Conservation (phyloP, 176 grass and related monocot species). For the Areca catechu region DNA sequence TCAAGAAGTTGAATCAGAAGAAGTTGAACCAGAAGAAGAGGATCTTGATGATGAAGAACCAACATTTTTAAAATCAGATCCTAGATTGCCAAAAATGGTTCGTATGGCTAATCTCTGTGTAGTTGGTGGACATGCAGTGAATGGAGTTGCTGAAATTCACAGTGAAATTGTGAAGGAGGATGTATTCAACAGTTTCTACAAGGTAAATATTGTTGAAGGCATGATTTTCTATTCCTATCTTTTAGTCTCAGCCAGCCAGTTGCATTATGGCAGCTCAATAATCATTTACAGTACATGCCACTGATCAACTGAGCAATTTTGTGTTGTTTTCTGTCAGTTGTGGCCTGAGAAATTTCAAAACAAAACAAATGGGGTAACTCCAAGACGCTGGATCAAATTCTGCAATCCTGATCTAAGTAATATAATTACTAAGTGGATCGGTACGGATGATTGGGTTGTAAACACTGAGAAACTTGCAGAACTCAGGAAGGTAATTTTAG, state of each 20-base stretch:
- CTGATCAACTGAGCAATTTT: not conserved
- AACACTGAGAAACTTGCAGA: slow-evolving; percentile 69
- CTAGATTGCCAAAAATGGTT: slow-evolving; percentile 62
- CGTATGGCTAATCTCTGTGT: slow-evolving; percentile 96
- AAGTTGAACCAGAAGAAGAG: slow-evolving; percentile 22
- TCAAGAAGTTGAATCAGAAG: slow-evolving; percentile 8
- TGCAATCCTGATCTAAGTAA: slow-evolving; percentile 86
- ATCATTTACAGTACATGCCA: no score
- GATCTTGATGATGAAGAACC: slow-evolving; percentile 51
- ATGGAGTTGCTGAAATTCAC: slow-evolving; percentile 97
- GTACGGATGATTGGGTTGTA: slow-evolving; percentile 87
- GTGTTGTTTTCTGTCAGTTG: slow-evolving; percentile 43
- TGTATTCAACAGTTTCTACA: slow-evolving; percentile 89
- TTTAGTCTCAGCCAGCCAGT: no score
- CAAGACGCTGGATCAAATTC: slow-evolving; percentile 92
- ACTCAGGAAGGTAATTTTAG: slow-evolving; percentile 61
- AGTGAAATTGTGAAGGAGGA: slow-evolving; percentile 98
- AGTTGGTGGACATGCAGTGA: slow-evolving; percentile 84
- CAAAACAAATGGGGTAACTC: slow-evolving; percentile 99
- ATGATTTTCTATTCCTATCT: no score
- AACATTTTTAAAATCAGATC: slow-evolving; percentile 59
- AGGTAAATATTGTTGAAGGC: slow-evolving; percentile 39
- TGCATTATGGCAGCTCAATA: no score
- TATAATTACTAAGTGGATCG: slow-evolving; percentile 90
- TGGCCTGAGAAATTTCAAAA: slow-evolving; percentile 95